These are phyloP conservation scores for Aspergillus uvarum DNA, from an alignment of 2,329 filamentous ascomycete species.

Conservation along the genomic window DNA sequence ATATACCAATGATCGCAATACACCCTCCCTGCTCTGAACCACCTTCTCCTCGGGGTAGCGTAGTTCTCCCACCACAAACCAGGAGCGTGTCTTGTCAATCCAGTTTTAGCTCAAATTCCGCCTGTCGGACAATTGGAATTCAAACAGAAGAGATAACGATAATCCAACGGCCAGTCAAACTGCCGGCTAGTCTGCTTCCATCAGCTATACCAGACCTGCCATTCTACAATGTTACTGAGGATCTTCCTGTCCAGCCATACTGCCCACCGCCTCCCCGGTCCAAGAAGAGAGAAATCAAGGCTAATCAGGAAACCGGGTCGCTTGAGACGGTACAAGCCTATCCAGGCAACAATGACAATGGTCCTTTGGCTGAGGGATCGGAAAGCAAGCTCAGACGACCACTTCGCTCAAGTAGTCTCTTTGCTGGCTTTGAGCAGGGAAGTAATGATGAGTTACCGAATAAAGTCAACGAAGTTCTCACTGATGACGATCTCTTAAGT, in stretches of 20 bases:
- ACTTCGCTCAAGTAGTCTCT: constrained; percentile 78
- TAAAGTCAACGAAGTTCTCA: constrained; percentile 36
- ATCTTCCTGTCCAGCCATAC: constrained; percentile 35
- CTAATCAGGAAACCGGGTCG: constrained; percentile 21
- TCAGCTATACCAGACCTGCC: constrained; percentile 66
- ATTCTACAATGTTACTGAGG: constrained; percentile 25
- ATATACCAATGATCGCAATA: constrained; percentile 84
- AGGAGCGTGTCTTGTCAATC: constrained; percentile 86
- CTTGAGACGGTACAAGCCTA: constrained; percentile 63
- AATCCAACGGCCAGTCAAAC: constrained; percentile 70
- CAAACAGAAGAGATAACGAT: constrained; percentile 92
- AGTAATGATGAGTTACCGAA: constrained; percentile 51
- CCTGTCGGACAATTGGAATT: constrained; percentile 58
- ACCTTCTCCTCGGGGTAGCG: constrained; percentile 70
- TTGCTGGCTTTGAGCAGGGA: constrained; percentile 75
- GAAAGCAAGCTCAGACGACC: constrained; percentile 65
- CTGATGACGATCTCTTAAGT: constrained; percentile 47
- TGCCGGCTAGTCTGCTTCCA: constrained; percentile 76
- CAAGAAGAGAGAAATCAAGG: constrained; percentile 28
- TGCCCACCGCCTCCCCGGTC: constrained; percentile 36
- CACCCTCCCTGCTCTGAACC: constrained; percentile 84
- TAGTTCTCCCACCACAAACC: constrained; percentile 74
- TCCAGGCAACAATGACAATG: constrained; percentile 78
- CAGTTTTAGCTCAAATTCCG: constrained; percentile 49
- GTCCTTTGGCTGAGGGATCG: constrained; percentile 62